Evolutionary conservation across 2,329 filamentous ascomycete species (phyloP).

Genomic region (Pseudopyricularia javanii): DNA sequence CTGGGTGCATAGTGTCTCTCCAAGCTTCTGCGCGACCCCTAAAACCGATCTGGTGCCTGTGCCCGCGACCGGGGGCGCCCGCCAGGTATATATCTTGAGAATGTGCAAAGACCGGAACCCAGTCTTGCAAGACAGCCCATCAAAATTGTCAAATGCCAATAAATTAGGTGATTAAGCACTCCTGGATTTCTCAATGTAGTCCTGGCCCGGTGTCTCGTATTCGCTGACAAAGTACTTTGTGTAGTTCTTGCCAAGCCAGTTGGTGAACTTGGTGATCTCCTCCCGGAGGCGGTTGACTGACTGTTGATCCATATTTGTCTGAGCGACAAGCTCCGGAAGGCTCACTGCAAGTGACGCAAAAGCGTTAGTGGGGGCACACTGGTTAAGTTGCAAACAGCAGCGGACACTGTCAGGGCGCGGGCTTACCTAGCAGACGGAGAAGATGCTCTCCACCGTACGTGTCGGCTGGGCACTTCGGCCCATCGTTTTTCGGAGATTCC

Average conservation of each 20-base stretch:
- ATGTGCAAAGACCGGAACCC: slow-evolving; percentile 3
- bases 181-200: slow-evolving; percentile 59
- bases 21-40: no score
- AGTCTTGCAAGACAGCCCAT: not conserved
- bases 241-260: slow-evolving; percentile 71
- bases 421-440: slow-evolving; percentile 72
- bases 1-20: no score
- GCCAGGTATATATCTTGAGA: slow-evolving; percentile 5
- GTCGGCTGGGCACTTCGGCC: slow-evolving; percentile 59
- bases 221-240: slow-evolving; percentile 65
- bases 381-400: not conserved
- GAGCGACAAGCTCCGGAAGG: slow-evolving; percentile 84
- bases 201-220: slow-evolving; percentile 60
- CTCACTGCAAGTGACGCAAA: slow-evolving; percentile 44
- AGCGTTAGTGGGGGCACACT: not conserved
- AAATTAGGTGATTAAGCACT: slow-evolving; percentile 19
- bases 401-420: no score
- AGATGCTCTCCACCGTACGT: slow-evolving; percentile 92
- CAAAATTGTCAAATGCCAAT: not conserved
- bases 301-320: slow-evolving; percentile 96
- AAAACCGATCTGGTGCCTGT: no score
- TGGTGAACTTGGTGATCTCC: slow-evolving; percentile 74
- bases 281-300: slow-evolving; percentile 80
- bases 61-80: no score
- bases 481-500: slow-evolving; percentile 47